Percentiles rank a stretch among this genome's conserved stretches.
Evolutionary conservation across 345 rosid species (phyloP).

Genomic region (Eucalyptus tenuipes): DNA sequence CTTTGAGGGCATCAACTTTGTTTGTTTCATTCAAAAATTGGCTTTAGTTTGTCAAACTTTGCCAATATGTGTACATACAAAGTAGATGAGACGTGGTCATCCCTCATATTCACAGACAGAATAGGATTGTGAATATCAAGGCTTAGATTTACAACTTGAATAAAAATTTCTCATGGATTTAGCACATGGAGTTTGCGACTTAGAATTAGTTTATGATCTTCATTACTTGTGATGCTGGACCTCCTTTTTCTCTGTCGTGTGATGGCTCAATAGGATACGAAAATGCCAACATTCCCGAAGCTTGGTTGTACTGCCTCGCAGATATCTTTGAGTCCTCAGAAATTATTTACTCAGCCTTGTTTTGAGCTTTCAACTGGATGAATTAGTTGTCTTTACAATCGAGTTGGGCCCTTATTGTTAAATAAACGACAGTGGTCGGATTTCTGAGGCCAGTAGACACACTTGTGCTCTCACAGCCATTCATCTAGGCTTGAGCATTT

Average conservation of each 20-base stretch:
- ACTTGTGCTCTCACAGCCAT: background rate
- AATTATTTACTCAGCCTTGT: background rate
- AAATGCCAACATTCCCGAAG: background rate
- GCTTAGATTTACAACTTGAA: background rate
- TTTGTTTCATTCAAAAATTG: background rate
- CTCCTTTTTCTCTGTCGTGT: background rate
- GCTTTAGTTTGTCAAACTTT: background rate
- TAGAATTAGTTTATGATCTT: background rate
- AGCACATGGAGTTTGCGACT: background rate
- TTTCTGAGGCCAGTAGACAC: background rate
- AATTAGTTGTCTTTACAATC: background rate
- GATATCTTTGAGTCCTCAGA: background rate
- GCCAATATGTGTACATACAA: background rate
- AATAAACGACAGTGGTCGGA: background rate
- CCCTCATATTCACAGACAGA: background rate
- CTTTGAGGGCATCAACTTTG: background rate
- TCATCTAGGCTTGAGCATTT: background rate
- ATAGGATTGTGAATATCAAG: background rate
- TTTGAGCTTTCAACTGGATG: background rate
- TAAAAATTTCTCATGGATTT: background rate
- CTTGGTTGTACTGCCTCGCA: background rate
- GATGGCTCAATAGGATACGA: background rate
- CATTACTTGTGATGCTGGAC: background rate
- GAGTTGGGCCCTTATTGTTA: background rate
- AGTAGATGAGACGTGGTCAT: background rate